Percentiles rank a stretch among this genome's conserved stretches.
Evolutionary conservation across 2,329 filamentous ascomycete genomes (phyloP).

Genomic region (Sphaerostilbella broomeana): DNA sequence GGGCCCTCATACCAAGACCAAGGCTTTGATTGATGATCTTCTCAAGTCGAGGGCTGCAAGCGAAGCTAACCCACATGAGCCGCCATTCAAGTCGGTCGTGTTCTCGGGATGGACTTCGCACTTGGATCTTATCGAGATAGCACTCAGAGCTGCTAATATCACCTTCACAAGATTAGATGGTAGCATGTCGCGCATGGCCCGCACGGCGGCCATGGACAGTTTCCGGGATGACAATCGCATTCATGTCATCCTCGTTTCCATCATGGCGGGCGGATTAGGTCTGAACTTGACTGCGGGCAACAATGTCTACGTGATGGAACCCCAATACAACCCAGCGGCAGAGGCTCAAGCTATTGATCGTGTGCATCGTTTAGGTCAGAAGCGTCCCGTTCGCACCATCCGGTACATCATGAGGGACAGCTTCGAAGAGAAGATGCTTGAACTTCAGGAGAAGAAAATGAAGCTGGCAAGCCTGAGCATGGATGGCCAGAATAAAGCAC

Average conservation of each 20-base stretch:
- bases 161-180: conserved; percentile 79
- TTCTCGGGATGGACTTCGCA: conserved; percentile 97
- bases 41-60: conserved; percentile 57
- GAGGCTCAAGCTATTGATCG: conserved; percentile 97
- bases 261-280: conserved; percentile 84
- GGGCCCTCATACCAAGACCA: conserved; percentile 89
- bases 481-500: conserved; percentile 52
- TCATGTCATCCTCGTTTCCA: conserved; percentile 81
- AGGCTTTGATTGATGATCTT: conserved; percentile 70
- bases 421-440: conserved; percentile 90
- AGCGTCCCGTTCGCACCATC: conserved; percentile 75
- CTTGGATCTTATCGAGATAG: conserved; percentile 83
- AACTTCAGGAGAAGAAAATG: conserved; percentile 87
- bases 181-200: conserved; percentile 70
- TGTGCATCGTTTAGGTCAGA: conserved; percentile 87
- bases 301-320: conserved; percentile 97
- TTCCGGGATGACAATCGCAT: conserved; percentile 69
- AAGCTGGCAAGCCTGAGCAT: conserved; percentile 82
- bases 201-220: conserved; percentile 65
- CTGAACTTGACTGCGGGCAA: conserved; percentile 87
- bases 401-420: conserved; percentile 85
- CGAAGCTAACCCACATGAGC: conserved; percentile 52
- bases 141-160: conserved; percentile 62
- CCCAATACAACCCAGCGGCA: conserved; percentile 97
- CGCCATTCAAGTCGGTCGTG: conserved; percentile 84